A percentile compares a stretch with the other conserved stretches of the same genome.
phyloP scores from a whole-genome alignment of 2,329 filamentous ascomycete genomes.

The Pseudogymnoascus sp. region DNA sequence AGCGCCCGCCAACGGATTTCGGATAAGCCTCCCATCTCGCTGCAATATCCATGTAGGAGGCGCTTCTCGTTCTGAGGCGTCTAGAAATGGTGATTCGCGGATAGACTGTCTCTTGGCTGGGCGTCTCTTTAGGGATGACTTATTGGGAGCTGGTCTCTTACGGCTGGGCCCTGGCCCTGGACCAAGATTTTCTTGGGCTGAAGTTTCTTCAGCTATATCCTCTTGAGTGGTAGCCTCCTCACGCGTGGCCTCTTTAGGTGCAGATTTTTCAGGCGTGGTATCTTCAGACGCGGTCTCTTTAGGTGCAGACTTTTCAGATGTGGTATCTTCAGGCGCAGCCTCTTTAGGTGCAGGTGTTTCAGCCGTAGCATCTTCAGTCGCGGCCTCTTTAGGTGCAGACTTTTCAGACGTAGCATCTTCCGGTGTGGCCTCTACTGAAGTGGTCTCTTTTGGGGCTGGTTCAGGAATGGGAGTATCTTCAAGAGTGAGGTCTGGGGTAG shows the following conservation, averaged over 20 bases:
- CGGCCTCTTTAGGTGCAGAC: not conserved
- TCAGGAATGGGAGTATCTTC: not conserved
- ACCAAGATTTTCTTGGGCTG: not conserved
- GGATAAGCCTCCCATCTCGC: not conserved
- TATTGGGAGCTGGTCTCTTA: not conserved
- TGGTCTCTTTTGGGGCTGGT: not conserved
- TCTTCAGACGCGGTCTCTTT: not conserved
- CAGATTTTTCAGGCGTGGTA: not conserved
- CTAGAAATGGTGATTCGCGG: not conserved
- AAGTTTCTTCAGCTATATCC: not conserved
- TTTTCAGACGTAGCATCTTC: not conserved
- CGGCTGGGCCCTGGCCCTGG: not conserved
- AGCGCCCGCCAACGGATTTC: not conserved
- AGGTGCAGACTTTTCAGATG: not conserved
- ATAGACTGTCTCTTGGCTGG: slow-evolving; percentile 2
- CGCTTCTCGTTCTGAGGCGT: not conserved
- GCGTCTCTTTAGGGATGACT: not conserved
- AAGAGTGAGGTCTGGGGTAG: not conserved
- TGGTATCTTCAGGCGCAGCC: not conserved
- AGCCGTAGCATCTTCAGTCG: not conserved
- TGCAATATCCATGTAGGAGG: not conserved
- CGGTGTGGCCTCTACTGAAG: not conserved
- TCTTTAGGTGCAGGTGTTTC: not conserved
- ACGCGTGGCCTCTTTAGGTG: too few species aligned
- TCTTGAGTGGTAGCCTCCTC: not conserved